phyloP scores from a whole-genome alignment of 2,329 filamentous ascomycete species.

The Nemania bipapillata region DNA sequence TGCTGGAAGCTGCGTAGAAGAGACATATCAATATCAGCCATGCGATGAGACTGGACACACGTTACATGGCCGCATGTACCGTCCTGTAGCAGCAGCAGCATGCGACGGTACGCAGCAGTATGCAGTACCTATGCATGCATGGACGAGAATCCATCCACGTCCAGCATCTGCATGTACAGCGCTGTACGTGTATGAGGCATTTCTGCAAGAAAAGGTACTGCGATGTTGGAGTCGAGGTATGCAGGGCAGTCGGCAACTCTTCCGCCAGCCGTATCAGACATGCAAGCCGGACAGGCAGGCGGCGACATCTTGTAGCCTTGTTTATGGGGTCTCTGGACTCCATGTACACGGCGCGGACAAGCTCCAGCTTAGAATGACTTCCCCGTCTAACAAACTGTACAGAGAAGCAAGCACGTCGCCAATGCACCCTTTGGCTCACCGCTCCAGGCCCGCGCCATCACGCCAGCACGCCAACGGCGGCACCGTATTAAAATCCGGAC shows the following conservation, averaged over 20 bases:
- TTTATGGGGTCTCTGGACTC: slow-evolving; percentile 34
- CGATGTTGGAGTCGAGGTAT: slow-evolving; percentile 35
- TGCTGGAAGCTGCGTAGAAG: slow-evolving; percentile 24
- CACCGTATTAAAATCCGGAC: slow-evolving; percentile 29
- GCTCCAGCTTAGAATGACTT: slow-evolving; percentile 29
- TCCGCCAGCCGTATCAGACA: slow-evolving; percentile 33
- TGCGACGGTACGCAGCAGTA: slow-evolving; percentile 3
- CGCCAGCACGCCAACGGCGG: slow-evolving; percentile 37
- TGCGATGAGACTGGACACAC: slow-evolving; percentile 30
- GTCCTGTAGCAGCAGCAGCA: too few species aligned
- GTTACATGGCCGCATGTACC: slow-evolving; percentile 36
- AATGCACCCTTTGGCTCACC: slow-evolving; percentile 35
- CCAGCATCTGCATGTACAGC: slow-evolving; percentile 21
- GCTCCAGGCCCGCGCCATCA: slow-evolving; percentile 28
- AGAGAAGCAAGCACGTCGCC: slow-evolving; percentile 19
- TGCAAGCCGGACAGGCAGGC: slow-evolving; percentile 29
- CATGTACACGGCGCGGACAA: slow-evolving; percentile 29
- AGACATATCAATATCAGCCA: slow-evolving; percentile 19
- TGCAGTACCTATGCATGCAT: slow-evolving; percentile 22
- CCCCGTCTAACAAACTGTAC: slow-evolving; percentile 35
- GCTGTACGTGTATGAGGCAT: slow-evolving; percentile 36
- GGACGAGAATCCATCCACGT: slow-evolving; percentile 22
- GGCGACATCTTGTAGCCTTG: slow-evolving; percentile 38
- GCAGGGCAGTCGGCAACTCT: slow-evolving; percentile 38
- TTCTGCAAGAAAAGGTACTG: slow-evolving; percentile 31